Base-by-base conservation (phyloP, 2,329 filamentous ascomycete species). In the Emergomyces africanus region DNA sequence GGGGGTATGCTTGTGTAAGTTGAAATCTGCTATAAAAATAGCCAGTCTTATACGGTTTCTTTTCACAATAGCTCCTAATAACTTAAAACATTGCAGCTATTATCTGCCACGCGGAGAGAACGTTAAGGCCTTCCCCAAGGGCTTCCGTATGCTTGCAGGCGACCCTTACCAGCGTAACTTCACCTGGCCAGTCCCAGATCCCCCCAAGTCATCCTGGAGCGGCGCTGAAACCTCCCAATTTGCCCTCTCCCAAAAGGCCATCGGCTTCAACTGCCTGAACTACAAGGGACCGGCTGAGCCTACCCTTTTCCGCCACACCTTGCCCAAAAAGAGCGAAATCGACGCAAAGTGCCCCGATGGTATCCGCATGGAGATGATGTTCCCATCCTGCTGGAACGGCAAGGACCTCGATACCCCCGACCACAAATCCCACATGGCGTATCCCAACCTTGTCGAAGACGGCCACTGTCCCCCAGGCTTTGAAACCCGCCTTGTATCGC, bases 201-300 rank as follows among this genome's bases (percentile, higher is more conserved):
- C 82, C 44, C 80, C 83, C 28, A 89, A 90, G 74, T 90, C 88
- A 14, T 63, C 73, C 28, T 96, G 91, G 91, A 25, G 20, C 12
- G 44, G 44, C 8, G 20, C 44, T 69, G 73, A 4, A 74, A 71
- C 82, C 67, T 87, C 85, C 12, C 90, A 95, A 76, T 72, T 74
- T 18, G 82, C 85, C 57, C 81, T 96, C 42, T 77, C 76, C 56
- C 87, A 95, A 77, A 90, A 91, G 62, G 89, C 91, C 10, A 67
- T 96, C 33, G 92, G 94, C 3, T 96, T 96, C 82, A 97, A 97
- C 79, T 97, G 94, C 74, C 76, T 99, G 61, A 86, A 97, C 81
- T 96, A 96, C 70, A 67, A 66, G 37, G 77, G 73, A 28, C 66
- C 66, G 20, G 77, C 87, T 1, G 90, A 96, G 72, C 80, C 81